Conservation (phyloP, 208 protist species). For the Wallacemonas collosoma region DNA sequence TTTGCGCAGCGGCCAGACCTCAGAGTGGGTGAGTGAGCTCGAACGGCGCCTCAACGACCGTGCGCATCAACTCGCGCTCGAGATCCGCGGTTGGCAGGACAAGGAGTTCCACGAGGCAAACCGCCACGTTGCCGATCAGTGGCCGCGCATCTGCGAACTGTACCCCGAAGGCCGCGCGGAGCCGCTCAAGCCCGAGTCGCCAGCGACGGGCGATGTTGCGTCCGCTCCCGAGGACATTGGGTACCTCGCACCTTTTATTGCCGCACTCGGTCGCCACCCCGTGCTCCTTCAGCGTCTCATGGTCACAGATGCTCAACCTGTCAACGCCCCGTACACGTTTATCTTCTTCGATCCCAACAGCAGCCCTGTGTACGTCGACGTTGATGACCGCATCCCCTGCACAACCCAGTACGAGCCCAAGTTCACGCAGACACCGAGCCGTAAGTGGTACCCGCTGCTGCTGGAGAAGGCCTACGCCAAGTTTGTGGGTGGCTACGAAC, state of each 20-base stretch:
- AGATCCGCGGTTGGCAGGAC: constrained; percentile 81
- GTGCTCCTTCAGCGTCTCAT: constrained; percentile 75
- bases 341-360: constrained; percentile 85
- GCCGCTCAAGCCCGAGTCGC: constrained; percentile 37
- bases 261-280: constrained; percentile 63
- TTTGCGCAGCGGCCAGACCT: constrained; percentile 37
- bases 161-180: constrained; percentile 64
- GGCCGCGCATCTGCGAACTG: constrained; percentile 76
- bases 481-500: constrained; percentile 86
- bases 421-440: constrained; percentile 59
- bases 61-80: constrained; percentile 60
- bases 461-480: constrained; percentile 94
- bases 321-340: constrained; percentile 79
- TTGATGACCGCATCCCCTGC: constrained; percentile 87
- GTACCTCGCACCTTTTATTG: constrained; percentile 81
- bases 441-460: constrained; percentile 76
- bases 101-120: constrained; percentile 79
- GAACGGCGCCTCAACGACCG: constrained; percentile 62
- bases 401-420: constrained; percentile 43
- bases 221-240: constrained; percentile 52
- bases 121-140: constrained; percentile 64
- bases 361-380: constrained; percentile 76
- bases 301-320: constrained; percentile 50
- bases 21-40: constrained; percentile 35
- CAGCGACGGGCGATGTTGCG: constrained; percentile 30